phyloP scores from a whole-genome alignment of 2,329 filamentous ascomycete species.

The Fusarium sambucinum region DNA sequence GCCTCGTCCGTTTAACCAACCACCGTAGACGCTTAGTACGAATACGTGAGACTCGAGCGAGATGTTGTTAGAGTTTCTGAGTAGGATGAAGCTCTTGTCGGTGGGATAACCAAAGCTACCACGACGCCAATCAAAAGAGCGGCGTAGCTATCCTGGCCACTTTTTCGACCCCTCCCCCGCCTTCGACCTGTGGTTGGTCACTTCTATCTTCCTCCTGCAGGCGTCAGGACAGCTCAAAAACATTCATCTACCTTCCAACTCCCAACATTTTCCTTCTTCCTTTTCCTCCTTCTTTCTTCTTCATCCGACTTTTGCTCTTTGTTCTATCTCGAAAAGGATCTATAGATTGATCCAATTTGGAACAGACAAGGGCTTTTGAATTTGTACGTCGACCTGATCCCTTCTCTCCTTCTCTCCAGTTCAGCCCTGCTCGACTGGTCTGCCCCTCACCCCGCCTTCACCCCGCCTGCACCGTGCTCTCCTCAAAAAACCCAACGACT shows the following conservation, averaged over 20 bases:
- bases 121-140: slow-evolving; percentile 29
- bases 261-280: slow-evolving; percentile 36
- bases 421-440: slow-evolving; percentile 22
- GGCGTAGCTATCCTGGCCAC: slow-evolving; percentile 26
- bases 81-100: slow-evolving; percentile 16
- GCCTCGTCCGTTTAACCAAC: slow-evolving; percentile 38
- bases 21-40: slow-evolving; percentile 36
- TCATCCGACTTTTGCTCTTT: slow-evolving; percentile 42
- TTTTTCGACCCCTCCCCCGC: slow-evolving; percentile 53
- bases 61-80: slow-evolving; percentile 28
- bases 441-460: slow-evolving; percentile 46
- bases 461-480: slow-evolving; percentile 44
- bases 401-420: slow-evolving; percentile 9
- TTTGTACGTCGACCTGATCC: slow-evolving; percentile 38
- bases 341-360: slow-evolving; percentile 47
- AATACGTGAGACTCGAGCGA: slow-evolving; percentile 43
- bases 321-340: slow-evolving; percentile 46
- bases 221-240: slow-evolving; percentile 27
- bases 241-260: slow-evolving; percentile 40
- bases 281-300: slow-evolving; percentile 39
- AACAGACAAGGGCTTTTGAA: slow-evolving; percentile 47
- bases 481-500: slow-evolving; percentile 18
- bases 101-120: slow-evolving; percentile 15
- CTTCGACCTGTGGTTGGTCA: slow-evolving; percentile 48
- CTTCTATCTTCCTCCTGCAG: slow-evolving; percentile 42